Evolutionary conservation across 2,329 filamentous ascomycete species (phyloP).

Genomic region (Thelonectria discophora): DNA sequence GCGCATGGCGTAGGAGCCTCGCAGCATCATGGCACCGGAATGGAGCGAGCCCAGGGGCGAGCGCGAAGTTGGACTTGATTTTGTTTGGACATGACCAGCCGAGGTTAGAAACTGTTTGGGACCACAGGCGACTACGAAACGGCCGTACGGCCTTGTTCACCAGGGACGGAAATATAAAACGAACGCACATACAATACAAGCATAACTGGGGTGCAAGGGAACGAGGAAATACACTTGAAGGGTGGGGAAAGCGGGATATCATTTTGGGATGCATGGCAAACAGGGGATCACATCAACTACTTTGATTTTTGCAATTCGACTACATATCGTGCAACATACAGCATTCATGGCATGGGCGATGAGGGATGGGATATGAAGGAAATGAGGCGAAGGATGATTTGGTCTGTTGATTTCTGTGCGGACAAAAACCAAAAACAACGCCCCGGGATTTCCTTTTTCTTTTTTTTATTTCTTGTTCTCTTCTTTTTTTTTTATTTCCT

Average conservation of each 20-base stretch:
- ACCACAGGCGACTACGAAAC: conserved; percentile 24
- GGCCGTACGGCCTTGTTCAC: conserved; percentile 19
- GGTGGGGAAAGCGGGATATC: conserved; percentile 16
- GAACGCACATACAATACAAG: conserved; percentile 20
- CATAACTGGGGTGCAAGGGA: conserved; percentile 23
- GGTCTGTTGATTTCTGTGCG: conserved; percentile 19
- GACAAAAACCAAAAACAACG: conserved; percentile 33
- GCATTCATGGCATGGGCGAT: conserved; percentile 29
- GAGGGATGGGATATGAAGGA: conserved; percentile 32
- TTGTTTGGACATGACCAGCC: conserved; percentile 24
- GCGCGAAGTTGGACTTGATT: conserved; percentile 28
- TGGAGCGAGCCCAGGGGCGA: conserved; percentile 21
- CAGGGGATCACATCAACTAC: conserved; percentile 6
- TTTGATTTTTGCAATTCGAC: conserved; percentile 17
- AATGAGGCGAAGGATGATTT: conserved; percentile 31
- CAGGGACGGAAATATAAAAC: conserved; percentile 21
- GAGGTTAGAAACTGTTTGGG: conserved; percentile 16
- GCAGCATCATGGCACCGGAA: background rate
- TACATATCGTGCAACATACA: conserved; percentile 29
- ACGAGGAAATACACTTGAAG: conserved; percentile 17
- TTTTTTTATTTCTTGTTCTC: conserved; percentile 8
- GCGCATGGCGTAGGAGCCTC: conserved; percentile 41
- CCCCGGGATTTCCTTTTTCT: conserved; percentile 17
- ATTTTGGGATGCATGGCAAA: conserved; percentile 17
- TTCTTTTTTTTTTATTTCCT: conserved; percentile 17